Conservation (phyloP, 805 yeast genomes). For the Monosporozyma servazzii region DNA sequence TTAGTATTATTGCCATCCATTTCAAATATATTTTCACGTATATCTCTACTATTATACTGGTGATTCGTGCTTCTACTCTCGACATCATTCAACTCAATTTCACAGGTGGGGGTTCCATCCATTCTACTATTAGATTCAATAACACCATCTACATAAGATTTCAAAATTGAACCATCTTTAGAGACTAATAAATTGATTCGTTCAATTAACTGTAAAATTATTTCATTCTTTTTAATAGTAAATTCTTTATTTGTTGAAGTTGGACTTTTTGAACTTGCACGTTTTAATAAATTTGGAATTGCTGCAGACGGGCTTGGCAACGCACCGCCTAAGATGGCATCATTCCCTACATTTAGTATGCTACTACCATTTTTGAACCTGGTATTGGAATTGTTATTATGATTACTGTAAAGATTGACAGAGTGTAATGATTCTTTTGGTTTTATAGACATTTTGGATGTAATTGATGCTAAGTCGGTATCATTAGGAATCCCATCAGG, state of each 20-base stretch:
- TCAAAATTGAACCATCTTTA: conserved; percentile 51
- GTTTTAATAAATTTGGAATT: conserved; percentile 19
- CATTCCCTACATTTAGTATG: background rate
- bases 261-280: background rate
- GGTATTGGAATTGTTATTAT: background rate
- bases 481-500: conserved; percentile 23
- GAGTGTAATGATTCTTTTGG: conserved; percentile 6
- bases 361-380: background rate
- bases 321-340: background rate
- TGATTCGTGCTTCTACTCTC: background rate
- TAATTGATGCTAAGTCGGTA: conserved; percentile 22
- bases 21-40: background rate
- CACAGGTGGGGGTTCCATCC: conserved; percentile 76
- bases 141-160: conserved; percentile 69
- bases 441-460: conserved; percentile 18
- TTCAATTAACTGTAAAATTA: conserved; percentile 68
- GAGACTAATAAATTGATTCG: conserved; percentile 62
- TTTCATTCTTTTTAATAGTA: conserved; percentile 56
- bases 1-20: background rate
- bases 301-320: background rate
- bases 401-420: background rate
- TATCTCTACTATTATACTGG: conserved; percentile 20
- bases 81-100: conserved; percentile 62
- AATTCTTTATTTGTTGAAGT: background rate
- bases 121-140: conserved; percentile 62